Evolutionary conservation across 108 stramenopile species (phyloP).

Genomic region (Aurantiochytrium sp.): DNA sequence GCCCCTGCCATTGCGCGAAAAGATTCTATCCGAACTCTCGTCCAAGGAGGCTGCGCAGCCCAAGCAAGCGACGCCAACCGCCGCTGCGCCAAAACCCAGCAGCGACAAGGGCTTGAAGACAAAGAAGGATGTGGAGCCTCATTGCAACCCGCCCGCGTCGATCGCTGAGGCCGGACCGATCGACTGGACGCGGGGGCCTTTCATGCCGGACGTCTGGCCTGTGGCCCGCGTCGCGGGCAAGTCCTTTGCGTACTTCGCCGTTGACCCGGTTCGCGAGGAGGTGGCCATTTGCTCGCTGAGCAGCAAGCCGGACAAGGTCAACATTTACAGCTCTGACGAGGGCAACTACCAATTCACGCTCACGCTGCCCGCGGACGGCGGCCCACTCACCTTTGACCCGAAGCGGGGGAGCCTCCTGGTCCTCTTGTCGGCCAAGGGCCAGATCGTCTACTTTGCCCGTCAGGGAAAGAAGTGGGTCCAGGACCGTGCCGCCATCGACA

Average conservation of each 20-base stretch:
- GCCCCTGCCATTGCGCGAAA: not conserved
- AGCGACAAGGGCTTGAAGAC: not conserved
- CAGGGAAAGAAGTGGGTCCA: not conserved
- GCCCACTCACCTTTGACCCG: not conserved
- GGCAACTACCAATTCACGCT: not conserved
- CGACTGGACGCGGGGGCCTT: not conserved
- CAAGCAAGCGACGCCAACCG: not conserved
- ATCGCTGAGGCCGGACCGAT: not conserved
- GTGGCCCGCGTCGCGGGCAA: not conserved
- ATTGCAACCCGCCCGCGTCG: not conserved
- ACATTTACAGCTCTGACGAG: not conserved
- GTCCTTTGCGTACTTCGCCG: not conserved
- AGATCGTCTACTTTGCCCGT: not conserved
- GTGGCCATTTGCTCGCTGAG: not conserved
- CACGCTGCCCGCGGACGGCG: not conserved
- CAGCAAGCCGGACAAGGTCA: not conserved
- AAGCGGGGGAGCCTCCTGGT: not conserved
- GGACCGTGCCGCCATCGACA: not conserved
- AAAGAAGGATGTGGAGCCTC: not conserved
- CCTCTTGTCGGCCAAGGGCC: not conserved
- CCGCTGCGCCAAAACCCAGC: not conserved
- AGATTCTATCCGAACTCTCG: not conserved
- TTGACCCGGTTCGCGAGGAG: not conserved
- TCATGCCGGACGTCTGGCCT: not conserved
- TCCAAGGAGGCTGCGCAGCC: not conserved